Percentiles rank a stretch among this genome's conserved stretches.
These are phyloP conservation scores for Xylariaceae sp. DNA, from an alignment of 2,329 filamentous ascomycete species.

Conservation along the genomic window DNA sequence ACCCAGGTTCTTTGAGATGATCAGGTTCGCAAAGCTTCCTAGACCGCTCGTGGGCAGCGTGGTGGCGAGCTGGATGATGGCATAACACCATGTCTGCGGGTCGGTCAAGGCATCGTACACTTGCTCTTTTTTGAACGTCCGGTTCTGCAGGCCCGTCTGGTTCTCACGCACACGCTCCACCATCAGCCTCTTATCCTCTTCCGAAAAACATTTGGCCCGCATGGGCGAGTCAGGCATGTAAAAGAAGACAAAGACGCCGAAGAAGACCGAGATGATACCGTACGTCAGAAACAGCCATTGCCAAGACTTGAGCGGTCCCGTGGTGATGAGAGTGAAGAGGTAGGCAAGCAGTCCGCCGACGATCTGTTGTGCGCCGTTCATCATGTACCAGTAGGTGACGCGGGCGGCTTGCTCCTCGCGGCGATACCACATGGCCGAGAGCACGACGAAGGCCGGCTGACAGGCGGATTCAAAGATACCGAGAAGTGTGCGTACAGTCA, in stretches of 20 bases:
- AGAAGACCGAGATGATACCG: conserved; percentile 59
- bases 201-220: conserved; percentile 65
- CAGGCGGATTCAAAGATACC: conserved; percentile 69
- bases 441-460: conserved; percentile 63
- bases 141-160: conserved; percentile 59
- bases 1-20: conserved; percentile 61
- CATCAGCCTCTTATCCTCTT: conserved; percentile 62
- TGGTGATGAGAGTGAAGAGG: conserved; percentile 52
- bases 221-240: conserved; percentile 68
- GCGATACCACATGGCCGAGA: conserved; percentile 69
- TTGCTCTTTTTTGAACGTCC: conserved; percentile 43
- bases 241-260: conserved; percentile 59
- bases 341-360: conserved; percentile 68
- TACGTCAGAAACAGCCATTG: conserved; percentile 66
- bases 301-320: conserved; percentile 57
- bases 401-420: conserved; percentile 62
- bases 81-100: conserved; percentile 64
- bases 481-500: conserved; percentile 60
- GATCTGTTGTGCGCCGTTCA: conserved; percentile 71
- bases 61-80: conserved; percentile 64
- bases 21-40: conserved; percentile 69
- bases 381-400: conserved; percentile 73
- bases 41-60: conserved; percentile 70
- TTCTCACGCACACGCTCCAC: conserved; percentile 57
- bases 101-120: conserved; percentile 53